Conservation (phyloP, 179 eudicot species). For the Heliamphora pulchella region DNA sequence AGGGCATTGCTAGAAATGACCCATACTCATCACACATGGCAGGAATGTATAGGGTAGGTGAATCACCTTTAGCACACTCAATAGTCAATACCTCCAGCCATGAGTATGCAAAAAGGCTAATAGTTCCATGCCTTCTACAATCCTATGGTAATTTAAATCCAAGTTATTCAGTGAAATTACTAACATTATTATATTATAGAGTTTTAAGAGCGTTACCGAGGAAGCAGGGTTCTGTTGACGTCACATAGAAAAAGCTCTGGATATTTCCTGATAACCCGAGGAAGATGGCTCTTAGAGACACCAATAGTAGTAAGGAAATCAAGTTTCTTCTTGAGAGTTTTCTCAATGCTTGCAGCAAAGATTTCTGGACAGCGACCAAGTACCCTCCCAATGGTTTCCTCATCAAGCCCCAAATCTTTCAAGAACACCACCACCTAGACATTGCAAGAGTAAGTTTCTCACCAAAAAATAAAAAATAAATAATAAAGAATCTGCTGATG, state of each 20-base stretch:
- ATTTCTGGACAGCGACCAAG: conserved; percentile 77
- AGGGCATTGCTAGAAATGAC: background rate
- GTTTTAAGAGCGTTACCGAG: conserved; percentile 47
- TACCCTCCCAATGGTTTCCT: conserved; percentile 39
- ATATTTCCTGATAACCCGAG: conserved; percentile 69
- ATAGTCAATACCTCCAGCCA: background rate
- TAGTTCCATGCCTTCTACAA: background rate
- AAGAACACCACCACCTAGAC: conserved; percentile 64
- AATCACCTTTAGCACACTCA: background rate
- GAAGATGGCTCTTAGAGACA: conserved; percentile 42
- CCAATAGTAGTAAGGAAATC: conserved; percentile 53
- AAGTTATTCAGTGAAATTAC: background rate
- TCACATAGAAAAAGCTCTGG: conserved; percentile 73
- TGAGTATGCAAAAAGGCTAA: background rate
- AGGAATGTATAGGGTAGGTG: background rate
- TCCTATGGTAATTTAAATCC: background rate
- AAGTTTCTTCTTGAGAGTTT: conserved; percentile 54
- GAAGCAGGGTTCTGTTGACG: conserved; percentile 44
- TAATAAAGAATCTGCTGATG: background rate
- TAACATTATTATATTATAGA: background rate
- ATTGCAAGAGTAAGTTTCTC: background rate
- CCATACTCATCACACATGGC: background rate
- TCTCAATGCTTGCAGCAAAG: conserved; percentile 47
- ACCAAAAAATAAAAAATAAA: background rate
- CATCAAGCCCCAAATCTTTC: conserved; percentile 56